Evolutionary conservation across 2,329 filamentous ascomycete genomes (phyloP).

Genomic region (Fusarium algeriense): DNA sequence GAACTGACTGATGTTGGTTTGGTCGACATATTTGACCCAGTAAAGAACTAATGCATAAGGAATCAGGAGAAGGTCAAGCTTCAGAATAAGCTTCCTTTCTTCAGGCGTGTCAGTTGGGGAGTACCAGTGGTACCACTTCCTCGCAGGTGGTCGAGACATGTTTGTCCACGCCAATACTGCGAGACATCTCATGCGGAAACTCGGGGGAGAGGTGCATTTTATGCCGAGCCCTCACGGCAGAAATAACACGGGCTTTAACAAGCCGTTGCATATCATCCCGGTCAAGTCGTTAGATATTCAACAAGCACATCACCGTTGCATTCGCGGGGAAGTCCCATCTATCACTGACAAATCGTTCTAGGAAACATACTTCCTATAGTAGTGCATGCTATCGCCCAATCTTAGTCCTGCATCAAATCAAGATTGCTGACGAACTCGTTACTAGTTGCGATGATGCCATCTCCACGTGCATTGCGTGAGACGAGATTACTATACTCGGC

Average conservation of each 20-base stretch:
- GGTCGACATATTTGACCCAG: background rate
- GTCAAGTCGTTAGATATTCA: background rate
- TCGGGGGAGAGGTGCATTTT: background rate
- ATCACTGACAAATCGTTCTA: background rate
- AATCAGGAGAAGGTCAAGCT: background rate
- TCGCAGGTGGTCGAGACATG: background rate
- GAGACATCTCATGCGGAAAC: rapidly evolving
- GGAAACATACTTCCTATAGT: background rate
- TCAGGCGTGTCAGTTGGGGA: background rate
- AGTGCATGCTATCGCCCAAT: rapidly evolving
- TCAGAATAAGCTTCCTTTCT: background rate
- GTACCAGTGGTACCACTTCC: background rate
- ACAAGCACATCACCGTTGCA: background rate
- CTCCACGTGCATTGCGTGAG: background rate
- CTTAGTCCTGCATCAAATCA: background rate
- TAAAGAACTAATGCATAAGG: background rate
- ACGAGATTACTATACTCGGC: background rate
- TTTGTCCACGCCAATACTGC: background rate
- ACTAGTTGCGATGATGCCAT: background rate
- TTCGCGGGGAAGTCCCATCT: background rate
- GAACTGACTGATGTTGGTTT: background rate
- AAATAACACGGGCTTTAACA: background rate
- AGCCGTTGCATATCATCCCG: background rate
- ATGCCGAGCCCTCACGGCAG: rapidly evolving
- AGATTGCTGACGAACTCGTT: background rate